phyloP scores from a whole-genome alignment of 2,329 filamentous ascomycete genomes.

The Phyllosticta capitalensis region DNA sequence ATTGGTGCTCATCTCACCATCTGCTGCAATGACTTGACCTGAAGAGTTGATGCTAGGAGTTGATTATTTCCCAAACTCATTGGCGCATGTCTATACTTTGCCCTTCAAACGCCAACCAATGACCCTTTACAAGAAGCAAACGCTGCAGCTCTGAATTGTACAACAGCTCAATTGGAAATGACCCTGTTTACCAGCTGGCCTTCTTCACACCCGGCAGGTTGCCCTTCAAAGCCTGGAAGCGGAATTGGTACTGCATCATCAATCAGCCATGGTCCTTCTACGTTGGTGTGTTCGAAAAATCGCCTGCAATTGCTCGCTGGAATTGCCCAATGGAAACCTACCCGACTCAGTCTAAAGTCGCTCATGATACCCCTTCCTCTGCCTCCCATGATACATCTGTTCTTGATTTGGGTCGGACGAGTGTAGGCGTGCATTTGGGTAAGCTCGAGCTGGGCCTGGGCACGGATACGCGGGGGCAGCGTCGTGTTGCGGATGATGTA shows the following conservation, averaged over 20 bases:
- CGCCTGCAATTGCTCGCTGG: not conserved
- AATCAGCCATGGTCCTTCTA: not conserved
- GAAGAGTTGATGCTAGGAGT: not conserved
- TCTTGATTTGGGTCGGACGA: constrained; percentile 83
- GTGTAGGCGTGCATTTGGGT: constrained; percentile 96
- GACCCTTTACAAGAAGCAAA: constrained; percentile 10
- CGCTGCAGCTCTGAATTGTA: not conserved
- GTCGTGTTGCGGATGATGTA: constrained; percentile 92
- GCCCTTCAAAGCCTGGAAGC: constrained; percentile 76
- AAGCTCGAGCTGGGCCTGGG: constrained; percentile 86
- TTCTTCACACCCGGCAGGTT: constrained; percentile 87
- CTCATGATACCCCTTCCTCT: constrained; percentile 82
- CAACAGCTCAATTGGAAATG: not conserved
- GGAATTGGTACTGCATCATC: constrained; percentile 70
- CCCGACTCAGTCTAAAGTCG: constrained; percentile 85
- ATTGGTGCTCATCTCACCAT: not conserved
- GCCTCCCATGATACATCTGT: constrained; percentile 87
- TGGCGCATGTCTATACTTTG: not conserved
- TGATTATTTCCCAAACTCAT: not conserved
- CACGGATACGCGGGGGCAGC: constrained; percentile 70
- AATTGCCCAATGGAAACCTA: constrained; percentile 40
- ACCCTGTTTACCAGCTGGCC: constrained; percentile 70
- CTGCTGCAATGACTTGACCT: not conserved
- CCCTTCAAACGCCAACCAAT: constrained; percentile 23
- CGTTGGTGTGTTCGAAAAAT: not conserved